These are phyloP conservation scores for Citeromyces matritensis DNA, from an alignment of 805 yeast genomes.

Conservation along the genomic window DNA sequence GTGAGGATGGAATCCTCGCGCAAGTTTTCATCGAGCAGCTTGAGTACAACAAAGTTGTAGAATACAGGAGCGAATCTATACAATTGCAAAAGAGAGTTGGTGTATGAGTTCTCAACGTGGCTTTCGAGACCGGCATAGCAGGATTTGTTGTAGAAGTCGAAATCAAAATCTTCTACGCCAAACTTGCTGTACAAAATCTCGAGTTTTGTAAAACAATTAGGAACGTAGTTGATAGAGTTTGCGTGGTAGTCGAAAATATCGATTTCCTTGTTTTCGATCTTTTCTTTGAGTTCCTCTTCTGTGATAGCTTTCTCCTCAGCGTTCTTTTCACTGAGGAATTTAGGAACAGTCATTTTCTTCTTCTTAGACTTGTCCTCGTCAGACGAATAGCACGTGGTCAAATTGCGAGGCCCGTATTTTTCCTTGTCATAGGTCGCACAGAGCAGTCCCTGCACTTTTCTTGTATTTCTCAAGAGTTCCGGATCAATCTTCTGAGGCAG, in stretches of 20 bases:
- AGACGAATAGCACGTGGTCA: slow-evolving; percentile 23
- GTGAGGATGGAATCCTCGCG: slow-evolving; percentile 38
- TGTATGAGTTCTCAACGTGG: slow-evolving; percentile 63
- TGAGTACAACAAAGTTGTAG: slow-evolving; percentile 45
- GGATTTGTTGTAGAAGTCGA: slow-evolving; percentile 69
- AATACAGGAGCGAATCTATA: slow-evolving; percentile 66
- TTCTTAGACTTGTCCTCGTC: slow-evolving; percentile 15
- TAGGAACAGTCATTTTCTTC: slow-evolving; percentile 16
- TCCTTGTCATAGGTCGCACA: slow-evolving; percentile 38
- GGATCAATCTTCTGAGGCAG: slow-evolving; percentile 39
- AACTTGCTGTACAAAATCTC: slow-evolving; percentile 75
- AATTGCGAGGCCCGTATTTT: slow-evolving; percentile 43
- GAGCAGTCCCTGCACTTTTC: slow-evolving; percentile 15
- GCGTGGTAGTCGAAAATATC: slow-evolving; percentile 15
- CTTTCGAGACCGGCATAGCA: slow-evolving; percentile 76
- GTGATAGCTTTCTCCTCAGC: slow-evolving; percentile 10
- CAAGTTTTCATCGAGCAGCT: slow-evolving; percentile 38
- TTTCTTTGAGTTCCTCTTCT: slow-evolving; percentile 10
- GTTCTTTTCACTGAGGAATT: slow-evolving; percentile 46
- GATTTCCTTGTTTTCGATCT: slow-evolving; percentile 1
- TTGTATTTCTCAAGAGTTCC: slow-evolving; percentile 23
- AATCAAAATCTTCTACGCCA: slow-evolving; percentile 92
- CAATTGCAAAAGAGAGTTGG: slow-evolving; percentile 68
- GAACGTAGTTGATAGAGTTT: slow-evolving; percentile 25
- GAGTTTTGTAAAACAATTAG: slow-evolving; percentile 61